These are phyloP conservation scores for Fusarium paranaense DNA, from an alignment of 2,329 filamentous ascomycete genomes.

Conservation along the genomic window DNA sequence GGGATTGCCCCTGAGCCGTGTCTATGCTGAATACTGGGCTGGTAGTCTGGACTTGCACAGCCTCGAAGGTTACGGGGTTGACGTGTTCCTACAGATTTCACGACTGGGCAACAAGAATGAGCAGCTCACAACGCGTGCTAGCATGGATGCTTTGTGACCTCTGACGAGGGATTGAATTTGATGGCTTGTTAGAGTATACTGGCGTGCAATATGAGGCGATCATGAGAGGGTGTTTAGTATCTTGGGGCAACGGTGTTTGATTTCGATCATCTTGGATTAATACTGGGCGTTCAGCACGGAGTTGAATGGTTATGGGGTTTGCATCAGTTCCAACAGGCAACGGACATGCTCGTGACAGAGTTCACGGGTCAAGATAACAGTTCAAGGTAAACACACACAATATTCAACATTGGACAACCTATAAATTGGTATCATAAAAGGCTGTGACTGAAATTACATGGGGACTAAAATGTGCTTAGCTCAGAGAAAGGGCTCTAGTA, in stretches of 20 bases:
- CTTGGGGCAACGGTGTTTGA: background rate
- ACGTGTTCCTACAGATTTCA: conserved; percentile 95
- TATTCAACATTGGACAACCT: conserved; percentile 30
- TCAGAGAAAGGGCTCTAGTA: conserved; percentile 49
- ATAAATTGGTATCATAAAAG: conserved; percentile 59
- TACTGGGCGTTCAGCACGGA: conserved; percentile 39
- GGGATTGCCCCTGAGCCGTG: conserved; percentile 90
- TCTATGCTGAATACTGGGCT: conserved; percentile 99
- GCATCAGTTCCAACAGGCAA: conserved; percentile 4
- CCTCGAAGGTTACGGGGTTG: conserved; percentile 93
- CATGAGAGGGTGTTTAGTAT: background rate
- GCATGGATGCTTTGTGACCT: conserved; percentile 77
- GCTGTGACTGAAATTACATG: conserved; percentile 60
- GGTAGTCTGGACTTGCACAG: conserved; percentile 91
- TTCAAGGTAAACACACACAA: conserved; percentile 3
- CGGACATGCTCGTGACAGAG: background rate
- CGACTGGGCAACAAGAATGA: conserved; percentile 99
- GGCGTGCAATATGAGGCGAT: background rate
- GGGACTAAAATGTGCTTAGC: conserved; percentile 56
- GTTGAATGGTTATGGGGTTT: conserved; percentile 30
- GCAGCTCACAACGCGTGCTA: conserved; percentile 82
- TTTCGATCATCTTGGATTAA: conserved; percentile 10
- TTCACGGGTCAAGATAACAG: background rate
- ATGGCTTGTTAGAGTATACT: conserved; percentile 12
- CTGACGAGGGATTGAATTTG: background rate